Base-by-base conservation (phyloP, 2,329 filamentous ascomycete genomes). In the Thelonectria blattea region DNA sequence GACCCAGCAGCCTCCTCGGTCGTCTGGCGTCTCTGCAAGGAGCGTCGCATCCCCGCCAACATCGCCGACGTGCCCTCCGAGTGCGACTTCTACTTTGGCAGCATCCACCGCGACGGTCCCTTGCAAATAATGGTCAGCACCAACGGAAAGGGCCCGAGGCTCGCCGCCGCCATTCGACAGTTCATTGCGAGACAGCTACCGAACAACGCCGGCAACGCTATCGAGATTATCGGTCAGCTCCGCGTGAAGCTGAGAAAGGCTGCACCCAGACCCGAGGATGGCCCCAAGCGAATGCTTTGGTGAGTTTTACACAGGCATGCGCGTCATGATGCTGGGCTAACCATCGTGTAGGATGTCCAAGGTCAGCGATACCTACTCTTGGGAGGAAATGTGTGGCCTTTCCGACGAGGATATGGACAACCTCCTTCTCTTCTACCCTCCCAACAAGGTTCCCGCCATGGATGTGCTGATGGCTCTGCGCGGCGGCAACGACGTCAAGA, bases 41-140 rank as follows among this genome's bases (percentile, higher is more conserved):
- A 92, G 74, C 85, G 83, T 61, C 88, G 88, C 62, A 91, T 98
- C 65, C 88, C 93, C 6, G 93, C 93, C 58, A 99, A 99, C 76
- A 97, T 99, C 67, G 95, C 95, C 67, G 95, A 99, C 74, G 95
- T 99, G 3, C 95, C 95, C 0, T 86, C 92, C 1, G 95, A 99
- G 76, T 99, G 95, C 77, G 95, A 99, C 73, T 99, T 99, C 74
- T 99, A 97, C 82, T 99, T 99, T 79, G 95, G 95, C 64, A 95
- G 91, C 74, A 89, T 97, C 41, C 92, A 99, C 78, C 89, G 95
- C 52, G 95, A 99, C 75, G 95, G 95, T 0, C 95, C 95, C 6
- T 78, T 99, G 62, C 95, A 99, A 80, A 90, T 99, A 71, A 99
- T 99, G 95, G 94, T 99, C 69, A 96, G 91, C 79, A 99, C 95